A percentile compares a stretch with the other conserved stretches of the same genome.
Conservation (phyloP, 495 filamentous ascomycete species). For the Sabuloglossum arenarium region DNA sequence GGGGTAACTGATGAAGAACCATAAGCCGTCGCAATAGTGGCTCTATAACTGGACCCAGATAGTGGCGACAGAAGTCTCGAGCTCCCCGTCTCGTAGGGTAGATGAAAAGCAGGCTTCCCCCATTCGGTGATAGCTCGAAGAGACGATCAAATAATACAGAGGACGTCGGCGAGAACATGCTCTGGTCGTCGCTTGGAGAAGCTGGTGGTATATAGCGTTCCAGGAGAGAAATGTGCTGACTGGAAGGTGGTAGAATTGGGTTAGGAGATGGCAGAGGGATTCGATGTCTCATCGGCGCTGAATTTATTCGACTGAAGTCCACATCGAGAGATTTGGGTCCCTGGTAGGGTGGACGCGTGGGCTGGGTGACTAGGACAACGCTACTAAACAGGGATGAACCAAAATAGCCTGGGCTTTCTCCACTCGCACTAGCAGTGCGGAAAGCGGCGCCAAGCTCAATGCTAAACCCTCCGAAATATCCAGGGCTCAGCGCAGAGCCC, state of each 20-base stretch:
- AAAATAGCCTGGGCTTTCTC: conserved; percentile 12
- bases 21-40: conserved; percentile 43
- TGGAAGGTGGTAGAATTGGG: conserved; percentile 42
- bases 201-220: conserved; percentile 54
- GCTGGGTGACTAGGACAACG: conserved; percentile 19
- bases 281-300: conserved; percentile 7
- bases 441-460: not conserved
- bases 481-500: not conserved
- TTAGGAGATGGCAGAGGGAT: conserved; percentile 24
- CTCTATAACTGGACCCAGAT: conserved; percentile 45
- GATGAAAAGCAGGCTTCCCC: conserved; percentile 42
- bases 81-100: conserved; percentile 47
- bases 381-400: conserved; percentile 16
- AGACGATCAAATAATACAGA: conserved; percentile 49
- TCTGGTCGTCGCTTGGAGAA: conserved; percentile 33
- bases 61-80: conserved; percentile 39
- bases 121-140: conserved; percentile 35
- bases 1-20: conserved; percentile 38
- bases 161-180: conserved; percentile 34
- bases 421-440: not conserved
- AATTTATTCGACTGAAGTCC: not conserved
- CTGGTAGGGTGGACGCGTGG: not conserved
- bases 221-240: conserved; percentile 40
- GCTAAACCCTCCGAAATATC: not conserved
- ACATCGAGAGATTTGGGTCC: not conserved